phyloP scores from a whole-genome alignment of 2,329 filamentous ascomycete genomes.

The Penicillium expansum region DNA sequence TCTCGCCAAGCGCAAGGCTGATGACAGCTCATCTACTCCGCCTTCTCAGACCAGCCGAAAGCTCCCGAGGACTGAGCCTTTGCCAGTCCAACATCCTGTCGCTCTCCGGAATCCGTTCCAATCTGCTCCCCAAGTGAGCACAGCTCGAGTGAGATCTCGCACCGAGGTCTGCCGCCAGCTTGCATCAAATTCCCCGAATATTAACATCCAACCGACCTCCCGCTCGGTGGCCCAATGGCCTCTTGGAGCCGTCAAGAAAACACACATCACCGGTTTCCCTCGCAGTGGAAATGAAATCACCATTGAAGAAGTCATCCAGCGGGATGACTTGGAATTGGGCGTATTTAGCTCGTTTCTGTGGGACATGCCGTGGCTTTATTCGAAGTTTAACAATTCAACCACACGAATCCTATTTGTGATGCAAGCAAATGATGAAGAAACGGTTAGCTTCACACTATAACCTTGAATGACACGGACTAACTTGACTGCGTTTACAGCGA shows the following conservation, averaged over 20 bases:
- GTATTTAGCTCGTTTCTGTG: constrained; percentile 85
- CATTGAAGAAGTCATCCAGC: constrained; percentile 81
- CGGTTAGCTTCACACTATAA: constrained; percentile 28
- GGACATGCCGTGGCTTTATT: constrained; percentile 75
- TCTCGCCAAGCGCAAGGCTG: constrained; percentile 57
- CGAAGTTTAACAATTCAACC: constrained; percentile 61
- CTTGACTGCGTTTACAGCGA: constrained; percentile 25
- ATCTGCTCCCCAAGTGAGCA: not conserved
- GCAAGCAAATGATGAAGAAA: constrained; percentile 54
- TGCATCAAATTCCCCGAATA: constrained; percentile 3
- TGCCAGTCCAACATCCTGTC: too few species aligned
- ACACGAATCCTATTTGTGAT: constrained; percentile 66
- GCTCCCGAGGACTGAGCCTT: constrained; percentile 16
- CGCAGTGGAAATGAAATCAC: constrained; percentile 71
- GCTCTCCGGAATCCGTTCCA: not conserved
- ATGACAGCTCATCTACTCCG: constrained; percentile 37
- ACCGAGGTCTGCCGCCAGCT: not conserved
- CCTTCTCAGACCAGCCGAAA: constrained; percentile 25
- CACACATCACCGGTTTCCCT: constrained; percentile 65
- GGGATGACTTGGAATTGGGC: constrained; percentile 67
- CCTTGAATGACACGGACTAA: not conserved
- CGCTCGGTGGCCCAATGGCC: constrained; percentile 48
- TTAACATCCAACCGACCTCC: constrained; percentile 13
- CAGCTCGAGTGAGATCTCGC: not conserved
- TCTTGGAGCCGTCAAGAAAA: constrained; percentile 72